phyloP scores from a whole-genome alignment of 1,284 basidiomycete genomes.

The Abortiporus biennis region DNA sequence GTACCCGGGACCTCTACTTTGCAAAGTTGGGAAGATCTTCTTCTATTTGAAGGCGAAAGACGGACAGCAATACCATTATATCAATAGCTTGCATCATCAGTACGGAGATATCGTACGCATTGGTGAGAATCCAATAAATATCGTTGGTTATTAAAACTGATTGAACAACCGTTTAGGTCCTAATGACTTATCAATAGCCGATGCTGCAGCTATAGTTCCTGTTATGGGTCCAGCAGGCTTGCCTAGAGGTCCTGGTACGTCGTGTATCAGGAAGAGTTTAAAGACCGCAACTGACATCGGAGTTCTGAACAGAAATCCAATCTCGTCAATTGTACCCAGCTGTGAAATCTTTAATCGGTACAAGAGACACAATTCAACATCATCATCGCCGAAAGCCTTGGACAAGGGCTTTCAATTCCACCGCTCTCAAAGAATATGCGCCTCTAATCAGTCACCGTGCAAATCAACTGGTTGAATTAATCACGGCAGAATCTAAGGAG shows the following conservation, averaged over 20 bases:
- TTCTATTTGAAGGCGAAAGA: slow-evolving; percentile 5
- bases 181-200: slow-evolving; percentile 23
- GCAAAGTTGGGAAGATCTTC: slow-evolving; percentile 9
- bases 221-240: slow-evolving; percentile 18
- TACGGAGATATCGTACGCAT: slow-evolving; percentile 18
- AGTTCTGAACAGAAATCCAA: slow-evolving; percentile 2
- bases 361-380: slow-evolving; percentile 33
- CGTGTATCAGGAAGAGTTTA: too few species aligned
- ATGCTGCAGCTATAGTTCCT: slow-evolving; percentile 11
- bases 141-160: background rate
- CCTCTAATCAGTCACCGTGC: slow-evolving; percentile 32
- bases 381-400: slow-evolving; percentile 43
- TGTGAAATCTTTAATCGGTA: slow-evolving; percentile 15
- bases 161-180: slow-evolving; percentile 16
- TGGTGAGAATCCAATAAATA: slow-evolving; percentile 6
- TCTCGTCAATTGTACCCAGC: background rate
- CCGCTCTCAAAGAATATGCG: slow-evolving; percentile 48
- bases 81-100: slow-evolving; percentile 11
- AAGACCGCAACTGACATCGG: slow-evolving; percentile 4
- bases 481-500: slow-evolving; percentile 27
- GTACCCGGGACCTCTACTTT: slow-evolving; percentile 10
- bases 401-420: slow-evolving; percentile 43
- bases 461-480: slow-evolving; percentile 30
- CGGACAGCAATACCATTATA: slow-evolving; percentile 14
- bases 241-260: slow-evolving; percentile 20